Conservation (phyloP, 202 grass and related monocot genomes). For the Schoenoplectus triqueter region DNA sequence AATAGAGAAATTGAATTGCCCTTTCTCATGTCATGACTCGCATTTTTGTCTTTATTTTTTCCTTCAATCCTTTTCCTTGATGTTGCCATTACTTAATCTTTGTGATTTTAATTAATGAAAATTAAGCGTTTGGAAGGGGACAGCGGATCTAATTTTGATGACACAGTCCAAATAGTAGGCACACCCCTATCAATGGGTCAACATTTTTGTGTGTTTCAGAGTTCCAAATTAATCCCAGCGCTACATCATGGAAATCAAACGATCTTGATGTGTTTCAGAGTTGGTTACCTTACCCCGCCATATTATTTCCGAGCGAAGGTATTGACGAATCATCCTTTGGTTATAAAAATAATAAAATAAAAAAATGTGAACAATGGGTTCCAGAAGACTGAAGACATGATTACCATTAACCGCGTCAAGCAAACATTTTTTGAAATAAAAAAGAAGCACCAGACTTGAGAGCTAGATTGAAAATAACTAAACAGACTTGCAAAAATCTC, state of each 20-base stretch:
- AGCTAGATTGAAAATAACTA: too few species aligned
- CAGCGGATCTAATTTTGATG: constrained; percentile 20
- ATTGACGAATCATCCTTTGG: constrained; percentile 10
- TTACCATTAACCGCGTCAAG: too few species aligned
- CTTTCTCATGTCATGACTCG: not conserved
- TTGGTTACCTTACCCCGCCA: not conserved
- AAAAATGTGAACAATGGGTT: constrained; percentile 30
- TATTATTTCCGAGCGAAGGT: not conserved
- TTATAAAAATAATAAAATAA: not conserved
- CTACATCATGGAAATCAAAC: not conserved
- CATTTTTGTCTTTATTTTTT: not conserved
- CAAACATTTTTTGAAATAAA: too few species aligned
- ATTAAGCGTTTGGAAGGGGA: constrained; percentile 32
- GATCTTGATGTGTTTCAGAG: not conserved
- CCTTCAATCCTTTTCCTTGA: constrained; percentile 5
- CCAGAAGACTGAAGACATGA: constrained; percentile 7
- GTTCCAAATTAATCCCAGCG: not conserved
- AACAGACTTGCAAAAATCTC: not conserved
- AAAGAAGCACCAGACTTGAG: too few species aligned
- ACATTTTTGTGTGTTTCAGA: not conserved
- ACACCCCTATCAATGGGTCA: not conserved
- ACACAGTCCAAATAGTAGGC: not conserved
- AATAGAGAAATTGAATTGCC: constrained; percentile 11
- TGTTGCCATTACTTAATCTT: constrained; percentile 21
- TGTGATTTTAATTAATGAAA: constrained; percentile 32